Percentiles rank a stretch among this genome's conserved stretches.
phyloP scores from a whole-genome alignment of 1,139 yeast genomes.

The Kodamaea plutei region DNA sequence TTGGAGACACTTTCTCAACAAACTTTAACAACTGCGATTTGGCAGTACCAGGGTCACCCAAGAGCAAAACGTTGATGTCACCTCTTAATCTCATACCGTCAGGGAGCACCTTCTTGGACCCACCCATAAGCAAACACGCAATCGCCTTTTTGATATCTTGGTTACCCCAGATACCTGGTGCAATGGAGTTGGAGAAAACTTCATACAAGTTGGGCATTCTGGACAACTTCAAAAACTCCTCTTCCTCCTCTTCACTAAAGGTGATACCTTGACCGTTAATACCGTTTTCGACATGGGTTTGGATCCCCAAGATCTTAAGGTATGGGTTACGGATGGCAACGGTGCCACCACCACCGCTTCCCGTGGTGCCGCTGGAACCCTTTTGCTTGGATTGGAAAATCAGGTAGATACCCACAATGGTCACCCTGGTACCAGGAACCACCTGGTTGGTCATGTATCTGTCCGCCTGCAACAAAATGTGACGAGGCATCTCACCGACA shows the following conservation, averaged over 20 bases:
- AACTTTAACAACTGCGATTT: conserved; percentile 92
- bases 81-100: conserved; percentile 98
- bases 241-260: conserved; percentile 93
- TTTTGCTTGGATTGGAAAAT: conserved; percentile 71
- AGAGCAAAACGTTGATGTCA: conserved; percentile 84
- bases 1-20: conserved; percentile 92
- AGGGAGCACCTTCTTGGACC: conserved; percentile 85
- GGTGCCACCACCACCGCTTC: conserved; percentile 36
- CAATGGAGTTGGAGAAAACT: conserved; percentile 81
- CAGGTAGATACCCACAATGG: conserved; percentile 87
- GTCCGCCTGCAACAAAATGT: conserved; percentile 82
- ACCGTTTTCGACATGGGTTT: conserved; percentile 74
- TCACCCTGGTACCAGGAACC: conserved; percentile 93
- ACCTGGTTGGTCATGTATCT: conserved; percentile 85
- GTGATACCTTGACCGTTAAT: conserved; percentile 56
- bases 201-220: conserved; percentile 83
- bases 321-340: conserved; percentile 95
- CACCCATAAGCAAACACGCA: conserved; percentile 89
- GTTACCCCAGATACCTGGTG: conserved; percentile 95
- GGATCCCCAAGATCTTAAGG: conserved; percentile 80
- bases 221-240: conserved; percentile 77
- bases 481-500: conserved; percentile 98
- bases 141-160: conserved; percentile 90
- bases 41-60: conserved; percentile 99
- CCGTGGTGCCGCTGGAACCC: conserved; percentile 31